Percentiles rank a stretch among this genome's conserved stretches.
phyloP scores from a whole-genome alignment of 306 rosid species.

The Fagus sylvatica region DNA sequence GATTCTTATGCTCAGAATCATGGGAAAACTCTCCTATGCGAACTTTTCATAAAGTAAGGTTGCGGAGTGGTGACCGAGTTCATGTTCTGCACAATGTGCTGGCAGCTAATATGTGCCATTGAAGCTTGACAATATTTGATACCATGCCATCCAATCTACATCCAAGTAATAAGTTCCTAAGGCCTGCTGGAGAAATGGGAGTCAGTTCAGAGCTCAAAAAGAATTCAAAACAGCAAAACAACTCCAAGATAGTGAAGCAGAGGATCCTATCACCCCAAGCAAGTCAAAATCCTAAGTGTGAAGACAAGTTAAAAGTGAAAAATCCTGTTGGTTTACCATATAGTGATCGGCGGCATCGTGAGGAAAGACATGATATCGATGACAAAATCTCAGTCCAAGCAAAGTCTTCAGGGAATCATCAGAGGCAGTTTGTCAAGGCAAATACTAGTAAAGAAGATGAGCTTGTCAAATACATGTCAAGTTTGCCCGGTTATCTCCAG shows the following conservation, averaged over 20 bases:
- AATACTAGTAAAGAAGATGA: constrained; percentile 57
- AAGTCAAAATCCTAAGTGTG: constrained; percentile 32
- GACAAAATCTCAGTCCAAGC: constrained; percentile 18
- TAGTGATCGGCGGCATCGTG: constrained; percentile 30
- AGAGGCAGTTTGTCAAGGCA: constrained; percentile 37
- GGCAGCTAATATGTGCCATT: constrained; percentile 17
- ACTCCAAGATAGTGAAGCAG: constrained; percentile 42
- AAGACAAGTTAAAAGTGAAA: constrained; percentile 37
- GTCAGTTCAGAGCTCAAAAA: constrained; percentile 43
- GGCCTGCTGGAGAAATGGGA: constrained; percentile 46
- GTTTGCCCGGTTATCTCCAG: constrained; percentile 77
- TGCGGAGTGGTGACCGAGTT: constrained; percentile 5
- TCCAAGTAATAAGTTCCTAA: constrained; percentile 36
- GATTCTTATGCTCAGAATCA: not conserved
- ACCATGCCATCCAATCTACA: constrained; percentile 32
- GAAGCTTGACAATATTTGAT: constrained; percentile 26
- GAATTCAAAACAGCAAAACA: constrained; percentile 44
- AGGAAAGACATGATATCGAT: constrained; percentile 29
- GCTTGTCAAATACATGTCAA: constrained; percentile 88
- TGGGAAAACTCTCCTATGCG: constrained; percentile 15
- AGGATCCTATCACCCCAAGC: constrained; percentile 28
- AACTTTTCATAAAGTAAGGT: constrained; percentile 22
- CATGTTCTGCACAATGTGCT: constrained; percentile 10
- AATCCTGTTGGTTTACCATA: constrained; percentile 28
- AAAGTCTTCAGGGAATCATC: constrained; percentile 17